Evolutionary conservation across 306 rosid genomes (phyloP).

Genomic region (Phaseolus lunatus): DNA sequence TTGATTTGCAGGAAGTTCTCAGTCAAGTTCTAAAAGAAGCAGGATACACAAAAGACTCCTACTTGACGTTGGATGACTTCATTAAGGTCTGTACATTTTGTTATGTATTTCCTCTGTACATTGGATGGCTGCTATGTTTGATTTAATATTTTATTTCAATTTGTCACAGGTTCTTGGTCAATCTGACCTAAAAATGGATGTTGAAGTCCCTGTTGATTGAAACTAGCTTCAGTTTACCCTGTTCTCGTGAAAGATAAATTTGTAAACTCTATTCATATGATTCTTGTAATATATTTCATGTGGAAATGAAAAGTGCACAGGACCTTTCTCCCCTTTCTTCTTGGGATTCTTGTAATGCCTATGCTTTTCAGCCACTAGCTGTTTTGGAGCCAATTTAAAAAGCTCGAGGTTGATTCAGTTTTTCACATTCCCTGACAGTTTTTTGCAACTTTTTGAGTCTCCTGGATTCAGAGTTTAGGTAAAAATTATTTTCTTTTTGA

Average conservation of each 20-base stretch:
- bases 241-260: constrained; percentile 35
- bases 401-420: constrained; percentile 4
- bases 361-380: constrained; percentile 41
- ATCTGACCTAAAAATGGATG: constrained; percentile 74
- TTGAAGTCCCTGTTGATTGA: constrained; percentile 82
- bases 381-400: constrained; percentile 30
- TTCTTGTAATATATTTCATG: constrained; percentile 39
- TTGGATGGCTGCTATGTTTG: constrained; percentile 8
- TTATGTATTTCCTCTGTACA: constrained; percentile 14
- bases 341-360: constrained; percentile 43
- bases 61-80: constrained; percentile 75
- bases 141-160: not conserved
- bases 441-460: constrained; percentile 6
- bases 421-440: constrained; percentile 18
- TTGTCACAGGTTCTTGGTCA: constrained; percentile 71
- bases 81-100: constrained; percentile 61
- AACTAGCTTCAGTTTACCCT: constrained; percentile 16
- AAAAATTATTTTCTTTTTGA: constrained; percentile 15
- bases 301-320: constrained; percentile 42
- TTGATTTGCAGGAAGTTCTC: constrained; percentile 67
- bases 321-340: constrained; percentile 32
- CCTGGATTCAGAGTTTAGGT: constrained; percentile 19
- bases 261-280: constrained; percentile 21
- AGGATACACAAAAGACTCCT: constrained; percentile 76
- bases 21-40: constrained; percentile 74